Evolutionary conservation across 2,329 filamentous ascomycete genomes (phyloP).

Genomic region (Hortaea sp.): DNA sequence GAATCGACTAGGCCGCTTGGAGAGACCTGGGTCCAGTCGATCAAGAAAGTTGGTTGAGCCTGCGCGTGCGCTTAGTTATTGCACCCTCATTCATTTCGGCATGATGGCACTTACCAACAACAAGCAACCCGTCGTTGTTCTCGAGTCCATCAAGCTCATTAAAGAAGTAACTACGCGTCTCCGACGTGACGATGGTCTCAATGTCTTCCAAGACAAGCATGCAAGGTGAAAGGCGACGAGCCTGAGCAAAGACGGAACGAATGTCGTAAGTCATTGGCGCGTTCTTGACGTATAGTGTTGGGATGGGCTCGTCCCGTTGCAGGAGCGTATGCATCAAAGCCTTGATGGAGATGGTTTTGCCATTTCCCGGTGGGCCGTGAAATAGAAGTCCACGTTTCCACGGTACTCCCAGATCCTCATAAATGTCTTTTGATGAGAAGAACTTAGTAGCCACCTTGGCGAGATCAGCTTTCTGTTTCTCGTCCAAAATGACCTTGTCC

Average conservation of each 20-base stretch:
- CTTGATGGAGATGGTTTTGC: constrained; percentile 35
- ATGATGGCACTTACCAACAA: not conserved
- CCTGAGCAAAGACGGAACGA: constrained; percentile 45
- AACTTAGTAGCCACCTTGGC: constrained; percentile 32
- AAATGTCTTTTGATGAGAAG: constrained; percentile 29
- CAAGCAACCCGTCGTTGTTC: constrained; percentile 48
- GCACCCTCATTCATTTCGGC: no score
- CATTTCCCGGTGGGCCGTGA: constrained; percentile 30
- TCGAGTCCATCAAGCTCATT: constrained; percentile 63
- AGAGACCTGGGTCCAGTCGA: constrained; percentile 52
- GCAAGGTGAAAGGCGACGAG: constrained; percentile 54
- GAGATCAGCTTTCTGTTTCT: constrained; percentile 33
- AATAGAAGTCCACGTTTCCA: constrained; percentile 37
- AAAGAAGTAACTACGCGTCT: constrained; percentile 57
- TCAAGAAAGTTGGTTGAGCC: constrained; percentile 45
- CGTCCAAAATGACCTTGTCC: constrained; percentile 39
- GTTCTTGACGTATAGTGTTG: constrained; percentile 31
- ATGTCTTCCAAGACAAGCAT: constrained; percentile 64
- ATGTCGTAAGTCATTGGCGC: constrained; percentile 34
- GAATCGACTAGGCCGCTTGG: constrained; percentile 54
- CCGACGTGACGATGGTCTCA: constrained; percentile 55
- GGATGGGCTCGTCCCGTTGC: constrained; percentile 25
- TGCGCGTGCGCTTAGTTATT: constrained; percentile 16
- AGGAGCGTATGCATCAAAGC: constrained; percentile 31
- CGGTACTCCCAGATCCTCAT: constrained; percentile 34